phyloP scores from a whole-genome alignment of 2,329 filamentous ascomycete genomes.

The Sporothrix pallida region DNA sequence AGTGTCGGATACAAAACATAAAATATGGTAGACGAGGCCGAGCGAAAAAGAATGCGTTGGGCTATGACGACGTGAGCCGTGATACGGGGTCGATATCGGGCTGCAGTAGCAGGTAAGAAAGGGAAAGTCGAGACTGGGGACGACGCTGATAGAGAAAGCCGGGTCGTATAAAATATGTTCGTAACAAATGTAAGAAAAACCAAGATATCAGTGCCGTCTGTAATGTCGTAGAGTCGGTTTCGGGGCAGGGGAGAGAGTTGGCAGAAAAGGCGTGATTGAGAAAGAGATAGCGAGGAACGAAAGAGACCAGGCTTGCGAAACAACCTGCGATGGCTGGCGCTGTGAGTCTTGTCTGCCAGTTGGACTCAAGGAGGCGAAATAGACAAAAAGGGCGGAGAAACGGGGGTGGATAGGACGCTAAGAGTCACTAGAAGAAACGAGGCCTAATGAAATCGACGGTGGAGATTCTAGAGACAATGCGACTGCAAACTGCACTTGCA shows the following conservation, averaged over 20 bases:
- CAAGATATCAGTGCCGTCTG: conserved; percentile 12
- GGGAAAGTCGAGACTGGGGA: conserved; percentile 23
- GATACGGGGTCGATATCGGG: conserved; percentile 30
- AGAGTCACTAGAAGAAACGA: background rate
- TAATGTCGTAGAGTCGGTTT: background rate
- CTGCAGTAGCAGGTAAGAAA: conserved; percentile 14
- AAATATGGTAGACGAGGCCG: background rate
- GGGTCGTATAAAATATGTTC: background rate
- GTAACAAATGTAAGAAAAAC: background rate
- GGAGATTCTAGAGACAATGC: background rate
- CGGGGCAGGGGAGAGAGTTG: conserved; percentile 13
- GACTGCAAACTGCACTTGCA: background rate
- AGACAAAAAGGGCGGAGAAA: conserved; percentile 9
- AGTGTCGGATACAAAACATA: background rate
- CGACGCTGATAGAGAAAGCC: conserved; percentile 22
- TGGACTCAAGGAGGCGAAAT: conserved; percentile 8
- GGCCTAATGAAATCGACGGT: background rate
- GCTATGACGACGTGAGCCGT: conserved; percentile 19
- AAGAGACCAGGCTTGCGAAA: background rate
- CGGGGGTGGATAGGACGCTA: conserved; percentile 26
- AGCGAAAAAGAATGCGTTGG: conserved; percentile 15
- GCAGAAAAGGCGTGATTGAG: conserved; percentile 28
- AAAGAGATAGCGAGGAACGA: conserved; percentile 21
- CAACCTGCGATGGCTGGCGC: conserved; percentile 7
- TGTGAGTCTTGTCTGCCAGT: background rate